Conservation (phyloP, 1,284 basidiomycete genomes). For the Trametes versicolor region DNA sequence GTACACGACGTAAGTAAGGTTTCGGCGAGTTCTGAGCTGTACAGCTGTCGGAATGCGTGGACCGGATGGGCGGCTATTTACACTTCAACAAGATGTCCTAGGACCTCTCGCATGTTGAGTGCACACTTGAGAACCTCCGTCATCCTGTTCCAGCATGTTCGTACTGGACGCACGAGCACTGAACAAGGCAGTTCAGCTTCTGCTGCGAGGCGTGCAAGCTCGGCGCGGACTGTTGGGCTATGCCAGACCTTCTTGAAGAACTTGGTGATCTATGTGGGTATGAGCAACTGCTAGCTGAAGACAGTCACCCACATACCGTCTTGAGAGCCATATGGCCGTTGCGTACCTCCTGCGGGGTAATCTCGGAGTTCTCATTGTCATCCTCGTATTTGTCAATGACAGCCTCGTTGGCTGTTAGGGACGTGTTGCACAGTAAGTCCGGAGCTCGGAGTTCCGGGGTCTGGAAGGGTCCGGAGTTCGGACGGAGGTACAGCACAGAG, state of each 20-base stretch:
- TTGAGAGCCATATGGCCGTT: background rate
- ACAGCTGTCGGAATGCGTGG: no score
- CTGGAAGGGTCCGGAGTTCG: no score
- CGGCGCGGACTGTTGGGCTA: background rate
- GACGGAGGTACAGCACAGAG: no score
- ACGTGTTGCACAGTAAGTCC: no score
- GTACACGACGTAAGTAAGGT: no score
- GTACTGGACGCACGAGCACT: background rate
- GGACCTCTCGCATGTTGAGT: background rate
- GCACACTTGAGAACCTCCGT: background rate
- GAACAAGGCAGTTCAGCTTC: background rate
- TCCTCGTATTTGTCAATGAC: background rate
- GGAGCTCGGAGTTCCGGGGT: no score
- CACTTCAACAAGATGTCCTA: no score
- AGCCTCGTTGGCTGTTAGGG: background rate
- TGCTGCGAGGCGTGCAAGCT: background rate
- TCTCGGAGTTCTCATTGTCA: background rate
- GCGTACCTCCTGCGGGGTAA: background rate
- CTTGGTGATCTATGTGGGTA: background rate
- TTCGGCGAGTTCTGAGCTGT: no score
- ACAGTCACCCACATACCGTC: background rate
- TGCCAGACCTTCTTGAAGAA: background rate
- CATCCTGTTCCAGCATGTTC: background rate
- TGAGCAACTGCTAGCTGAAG: background rate
- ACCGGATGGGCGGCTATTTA: no score